phyloP scores from a whole-genome alignment of 371 early-diverging fungal species.

The Mucor lusitanicus region DNA sequence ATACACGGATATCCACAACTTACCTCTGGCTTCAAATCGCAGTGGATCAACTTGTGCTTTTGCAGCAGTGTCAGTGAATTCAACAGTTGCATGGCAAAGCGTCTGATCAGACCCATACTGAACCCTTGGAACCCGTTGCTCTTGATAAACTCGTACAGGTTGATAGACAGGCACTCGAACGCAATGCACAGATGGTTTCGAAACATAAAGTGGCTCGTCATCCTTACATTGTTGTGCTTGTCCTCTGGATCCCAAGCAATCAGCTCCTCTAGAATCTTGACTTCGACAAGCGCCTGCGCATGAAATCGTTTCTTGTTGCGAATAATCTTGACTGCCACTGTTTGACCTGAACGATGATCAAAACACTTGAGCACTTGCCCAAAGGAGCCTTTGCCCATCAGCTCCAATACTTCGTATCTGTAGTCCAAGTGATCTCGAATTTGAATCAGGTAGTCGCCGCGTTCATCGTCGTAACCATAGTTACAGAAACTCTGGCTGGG shows the following conservation, averaged over 20 bases:
- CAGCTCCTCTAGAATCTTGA: slow-evolving; percentile 75
- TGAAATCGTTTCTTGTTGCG: slow-evolving; percentile 88
- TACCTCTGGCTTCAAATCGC: slow-evolving; percentile 91
- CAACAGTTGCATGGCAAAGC: slow-evolving; percentile 76
- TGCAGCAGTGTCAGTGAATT: slow-evolving; percentile 69
- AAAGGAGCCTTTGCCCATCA: slow-evolving; percentile 91
- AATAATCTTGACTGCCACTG: slow-evolving; percentile 90
- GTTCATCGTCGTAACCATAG: slow-evolving; percentile 83
- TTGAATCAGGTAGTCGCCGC: slow-evolving; percentile 80
- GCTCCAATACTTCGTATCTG: slow-evolving; percentile 79
- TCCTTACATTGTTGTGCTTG: slow-evolving; percentile 69
- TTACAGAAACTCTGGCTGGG: slow-evolving; percentile 54
- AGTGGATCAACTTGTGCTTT: slow-evolving; percentile 77
- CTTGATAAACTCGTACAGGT: slow-evolving; percentile 91
- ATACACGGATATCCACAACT: background rate
- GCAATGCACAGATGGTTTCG: slow-evolving; percentile 89
- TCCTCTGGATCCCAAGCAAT: slow-evolving; percentile 67
- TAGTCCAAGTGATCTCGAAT: slow-evolving; percentile 79
- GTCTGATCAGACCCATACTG: slow-evolving; percentile 65
- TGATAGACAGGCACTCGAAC: slow-evolving; percentile 85
- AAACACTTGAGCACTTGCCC: slow-evolving; percentile 88
- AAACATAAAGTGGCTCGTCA: slow-evolving; percentile 83
- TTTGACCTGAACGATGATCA: slow-evolving; percentile 73
- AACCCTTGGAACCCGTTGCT: slow-evolving; percentile 81
- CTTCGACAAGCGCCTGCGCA: slow-evolving; percentile 86